Evolutionary conservation across 805 yeast genomes (phyloP), one percentile per base, ranked within the genome.

Genomic region (Candida yuanshanica): DNA sequence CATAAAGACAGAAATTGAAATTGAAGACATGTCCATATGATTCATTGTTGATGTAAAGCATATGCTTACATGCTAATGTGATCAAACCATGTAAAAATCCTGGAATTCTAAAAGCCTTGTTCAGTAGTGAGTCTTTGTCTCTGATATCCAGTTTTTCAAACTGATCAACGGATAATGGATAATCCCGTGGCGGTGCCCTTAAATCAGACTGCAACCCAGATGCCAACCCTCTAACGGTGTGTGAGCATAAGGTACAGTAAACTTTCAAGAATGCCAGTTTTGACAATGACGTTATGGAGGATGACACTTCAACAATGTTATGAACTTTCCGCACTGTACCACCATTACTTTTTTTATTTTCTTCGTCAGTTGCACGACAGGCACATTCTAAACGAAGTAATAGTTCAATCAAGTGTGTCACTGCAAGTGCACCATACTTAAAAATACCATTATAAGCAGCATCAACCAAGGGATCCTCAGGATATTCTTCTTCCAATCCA

Each of bases 371-470:
- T 2, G 20, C 13, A 6, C 25, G 13, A 35, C 49, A 46, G 33
- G 44, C 26, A 7, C 10, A 21, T 32, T 43, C 51, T 21, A 53
- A 37, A 20, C 46, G 40, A 20, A 39, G 38, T 22, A 54, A 36
- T 4, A 56, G 16, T 24, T 48, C 58, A 36, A 56, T 46, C 27
- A 49, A 24, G 36, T 56, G 55, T 0, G 52, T 48, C 2, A 52
- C 43, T 8, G 47, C 43, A 14, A 54, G 29, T 2, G 50, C 32
- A 26, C 51, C 49, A 44, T 44, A 56, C 32, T 54, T 56, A 45
- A 53, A 33, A 2, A 39, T 36, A 5, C 52, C 50, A 24, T 49
- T 50, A 9, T 36, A 37, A 27, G 45, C 53, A 6, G 24, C 23
- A 7, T 32, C 39, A 24, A 37, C 43, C 14, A 41, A 21, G 4